Base-by-base conservation (phyloP, 225 moss, liverwort and hornwort species). In the Anthoceros angustus region DNA sequence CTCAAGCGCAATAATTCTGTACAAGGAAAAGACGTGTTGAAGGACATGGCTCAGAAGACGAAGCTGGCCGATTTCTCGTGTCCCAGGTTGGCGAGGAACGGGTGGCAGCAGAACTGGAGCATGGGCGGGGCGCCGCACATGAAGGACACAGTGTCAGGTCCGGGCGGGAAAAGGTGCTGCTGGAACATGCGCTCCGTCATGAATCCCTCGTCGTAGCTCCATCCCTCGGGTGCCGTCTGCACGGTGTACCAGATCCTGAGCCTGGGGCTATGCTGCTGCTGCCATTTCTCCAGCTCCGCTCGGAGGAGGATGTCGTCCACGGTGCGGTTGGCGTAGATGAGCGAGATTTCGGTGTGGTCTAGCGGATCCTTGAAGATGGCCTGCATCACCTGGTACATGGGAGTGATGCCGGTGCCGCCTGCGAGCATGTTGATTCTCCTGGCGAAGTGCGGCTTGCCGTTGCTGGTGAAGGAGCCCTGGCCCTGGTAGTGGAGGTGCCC, bases 321-420 rank as follows among this genome's bases (percentile, higher is more conserved):
- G 0, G 42, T 72, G 12, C 95, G 77, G 40, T 92, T 98, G 66
- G 81, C 80, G 62, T 89, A 98, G 0, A 98, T 72, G 43, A 98
- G 67, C 8, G 26, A 72, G 0, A 98, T 64, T 42, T 87, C 74
- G 0, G 91, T 92, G 12, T 64, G 62, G 61, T 98, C 95, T 0
- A 82, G 74, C 0, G 85, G 80, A 67, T 98, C 74, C 0, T 80
- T 80, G 0, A 98, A 46, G 3, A 91, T 25, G 0, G 87, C 95
- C 0, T 91, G 83, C 63, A 92, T 89, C 12, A 98, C 83, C 76
- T 98, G 95, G 9, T 81, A 92, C 76, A 98, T 80, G 71, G 95
- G 95, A 6, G 95, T 98, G 2, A 98, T 89, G 0, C 95, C 95
- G 2, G 91, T 98, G 0, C 95, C 95, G 3, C 95, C 95, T 21